A percentile compares a stretch with the other conserved stretches of the same genome.
These are phyloP conservation scores for Lyophyllum decastes DNA, from an alignment of 768 basidiomycete genomes.

Conservation along the genomic window DNA sequence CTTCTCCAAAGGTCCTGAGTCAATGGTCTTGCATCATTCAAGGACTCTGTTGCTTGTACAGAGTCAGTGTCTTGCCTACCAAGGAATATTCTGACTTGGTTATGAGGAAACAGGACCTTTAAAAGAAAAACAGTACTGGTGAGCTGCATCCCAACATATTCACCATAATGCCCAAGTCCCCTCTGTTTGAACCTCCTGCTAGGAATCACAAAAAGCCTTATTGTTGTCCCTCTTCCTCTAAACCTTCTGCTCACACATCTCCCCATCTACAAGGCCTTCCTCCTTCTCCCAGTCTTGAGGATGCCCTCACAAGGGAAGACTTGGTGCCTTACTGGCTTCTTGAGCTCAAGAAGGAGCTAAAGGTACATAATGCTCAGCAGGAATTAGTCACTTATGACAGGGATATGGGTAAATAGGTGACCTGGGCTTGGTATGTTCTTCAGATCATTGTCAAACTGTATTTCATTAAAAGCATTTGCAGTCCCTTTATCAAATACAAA, in stretches of 20 bases:
- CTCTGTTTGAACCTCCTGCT: too few relatives aligned
- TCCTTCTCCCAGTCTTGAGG: background rate
- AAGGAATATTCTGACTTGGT: too few relatives aligned
- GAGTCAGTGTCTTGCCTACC: too few relatives aligned
- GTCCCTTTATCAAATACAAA: background rate
- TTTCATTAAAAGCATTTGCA: background rate
- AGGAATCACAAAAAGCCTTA: too few relatives aligned
- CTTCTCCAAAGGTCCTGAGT: background rate
- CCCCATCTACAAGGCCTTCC: background rate
- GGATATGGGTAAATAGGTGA: background rate
- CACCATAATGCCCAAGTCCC: too few relatives aligned
- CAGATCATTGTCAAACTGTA: background rate
- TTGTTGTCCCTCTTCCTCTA: too few relatives aligned
- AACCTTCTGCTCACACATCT: background rate
- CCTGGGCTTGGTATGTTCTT: background rate
- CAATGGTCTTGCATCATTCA: background rate
- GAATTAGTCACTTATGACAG: background rate
- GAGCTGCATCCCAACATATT: too few relatives aligned
- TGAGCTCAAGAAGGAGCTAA: background rate
- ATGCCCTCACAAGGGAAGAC: background rate
- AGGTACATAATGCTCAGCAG: background rate
- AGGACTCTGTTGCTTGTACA: background rate
- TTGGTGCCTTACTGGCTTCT: background rate
- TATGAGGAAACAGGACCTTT: too few relatives aligned
- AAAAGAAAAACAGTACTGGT: too few relatives aligned